Base-by-base conservation (phyloP, 2,329 filamentous ascomycete species). In the Chrysoporthe deuterocubensis region DNA sequence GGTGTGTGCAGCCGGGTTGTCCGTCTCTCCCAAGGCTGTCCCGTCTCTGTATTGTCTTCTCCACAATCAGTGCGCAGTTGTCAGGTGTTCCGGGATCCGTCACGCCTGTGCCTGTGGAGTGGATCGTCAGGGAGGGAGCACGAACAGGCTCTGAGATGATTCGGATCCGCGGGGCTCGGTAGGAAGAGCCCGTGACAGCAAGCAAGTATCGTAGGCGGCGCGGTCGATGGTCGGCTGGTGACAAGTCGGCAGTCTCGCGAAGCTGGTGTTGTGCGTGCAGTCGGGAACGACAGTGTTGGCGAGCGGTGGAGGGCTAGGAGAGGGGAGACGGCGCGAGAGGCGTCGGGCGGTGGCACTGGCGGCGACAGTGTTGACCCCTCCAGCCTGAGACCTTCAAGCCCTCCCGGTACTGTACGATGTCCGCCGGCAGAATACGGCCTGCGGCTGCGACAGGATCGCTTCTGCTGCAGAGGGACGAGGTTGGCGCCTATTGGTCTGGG, bases 181-280 rank as follows among this genome's bases (percentile, higher is more conserved):
- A 67, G 65, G 65, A 67, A 66, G 66, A 62, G 68, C 68, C 26
- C 68, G 66, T 50, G 56, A 52, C 62, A 57, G 64, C 59, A 40
- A 57, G 8, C 40, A 34, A 4, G 26, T 26, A 42, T 21, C 57
- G 37, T 34, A 59, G 26, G 21, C n/a, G 26, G 37, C 34, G 37
- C 21, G 58, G 18, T 34, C 14, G 42, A 48, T 46, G 26, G 37
- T 37, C 13, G 59, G 18, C 18, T 26, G 21, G 37, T 59, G 18
- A 44, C 14, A 59, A 13, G 4, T 26, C n/a, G 57, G 9, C 26
- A 59, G 21, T 14, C 4, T n/a, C 56, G 9, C 16, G 37, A 14
- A 26, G 6, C 16, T 26, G 26, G n/a, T 42, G 18, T 44, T 21
- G 34, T 32, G 37, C 42, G 57, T 42, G 57, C 57, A 43, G 57